Evolutionary conservation across 139 green algal species (phyloP).

Genomic region (Diplosphaera chodatii): DNA sequence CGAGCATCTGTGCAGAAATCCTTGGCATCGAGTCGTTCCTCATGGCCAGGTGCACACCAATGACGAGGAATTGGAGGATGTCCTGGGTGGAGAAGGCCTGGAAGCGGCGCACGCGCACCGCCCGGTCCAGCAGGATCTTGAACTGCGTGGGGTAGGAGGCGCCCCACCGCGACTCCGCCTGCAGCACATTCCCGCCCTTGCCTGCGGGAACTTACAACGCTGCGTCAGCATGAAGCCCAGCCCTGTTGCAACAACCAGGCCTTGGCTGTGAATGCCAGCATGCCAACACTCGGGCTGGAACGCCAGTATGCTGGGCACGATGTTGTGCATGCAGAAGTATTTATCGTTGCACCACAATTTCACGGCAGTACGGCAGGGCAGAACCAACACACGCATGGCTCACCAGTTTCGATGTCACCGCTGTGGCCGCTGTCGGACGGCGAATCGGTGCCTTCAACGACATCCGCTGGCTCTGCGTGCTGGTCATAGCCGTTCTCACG

Average conservation of each 20-base stretch:
- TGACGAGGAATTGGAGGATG: slow-evolving; percentile 20
- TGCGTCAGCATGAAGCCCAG: too few species aligned
- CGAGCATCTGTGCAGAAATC: too few species aligned
- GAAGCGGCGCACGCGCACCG: slow-evolving; percentile 10
- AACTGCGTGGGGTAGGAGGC: slow-evolving; percentile 17
- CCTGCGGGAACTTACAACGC: background rate
- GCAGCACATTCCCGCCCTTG: background rate
- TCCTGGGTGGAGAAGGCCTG: slow-evolving; percentile 15
- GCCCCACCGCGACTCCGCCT: slow-evolving; percentile 8
- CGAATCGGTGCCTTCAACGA: too few species aligned
- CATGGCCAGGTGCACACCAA: background rate
- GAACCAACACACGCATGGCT: too few species aligned
- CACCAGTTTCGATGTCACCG: background rate
- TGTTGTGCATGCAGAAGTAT: too few species aligned
- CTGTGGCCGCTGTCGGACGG: background rate
- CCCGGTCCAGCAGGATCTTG: slow-evolving; percentile 8
- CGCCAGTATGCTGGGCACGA: too few species aligned
- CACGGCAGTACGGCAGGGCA: too few species aligned
- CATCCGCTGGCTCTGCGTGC: background rate
- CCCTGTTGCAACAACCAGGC: too few species aligned
- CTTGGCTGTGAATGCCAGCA: too few species aligned
- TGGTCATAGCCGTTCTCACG: background rate
- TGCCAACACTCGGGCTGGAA: too few species aligned
- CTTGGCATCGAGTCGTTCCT: too few species aligned
- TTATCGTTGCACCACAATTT: too few species aligned